Evolutionary conservation across 2,329 filamentous ascomycete species (phyloP), one percentile per base, ranked within the genome.

Genomic region (Phyllosticta citriasiana): DNA sequence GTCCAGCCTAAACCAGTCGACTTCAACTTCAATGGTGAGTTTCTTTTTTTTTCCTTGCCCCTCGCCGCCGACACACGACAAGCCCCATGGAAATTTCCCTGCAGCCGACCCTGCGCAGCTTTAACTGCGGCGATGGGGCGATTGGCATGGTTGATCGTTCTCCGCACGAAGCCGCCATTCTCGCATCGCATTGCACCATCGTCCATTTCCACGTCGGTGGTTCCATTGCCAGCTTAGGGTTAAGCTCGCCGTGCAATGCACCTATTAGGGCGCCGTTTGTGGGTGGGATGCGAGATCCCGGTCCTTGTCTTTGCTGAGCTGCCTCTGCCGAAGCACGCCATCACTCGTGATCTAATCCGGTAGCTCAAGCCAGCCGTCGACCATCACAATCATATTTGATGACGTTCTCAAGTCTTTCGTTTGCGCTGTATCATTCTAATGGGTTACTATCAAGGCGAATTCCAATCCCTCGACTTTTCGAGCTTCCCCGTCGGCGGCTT

Each of bases 401-500:
- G 51, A 40, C 56, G n/a, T 53, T 56, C 55, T 57, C 55, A n/a
- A n/a, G 16, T 47, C n/a, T 59, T 55, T 57, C 22, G 25, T 52
- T 59, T 55, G 33, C 51, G 54, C 52, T 51, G 55, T 33, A 53
- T 54, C 22, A 47, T 60, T 50, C 61, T 62, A 51, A 62, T 62
- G 61, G 52, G 51, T 24, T 62, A 69, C 51, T 72, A 71, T 60
- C 64, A 67, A 76, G 72, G 70, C 67, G 72, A 77, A 66, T 80
- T 75, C 68, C 73, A 74, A 62, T 79, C 78, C 65, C 69, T 72
- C 69, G 77, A 79, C 66, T 79, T 79, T 67, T 71, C 73, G 60
- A 71, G 71, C 66, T 78, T 76, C 70, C 55, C 59, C 12, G 59
- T 72, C 55, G 66, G 72, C 57, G 66, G 71, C 54, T 64, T 68